Conservation (phyloP, 345 rosid genomes). For the Limnanthes douglasii region DNA sequence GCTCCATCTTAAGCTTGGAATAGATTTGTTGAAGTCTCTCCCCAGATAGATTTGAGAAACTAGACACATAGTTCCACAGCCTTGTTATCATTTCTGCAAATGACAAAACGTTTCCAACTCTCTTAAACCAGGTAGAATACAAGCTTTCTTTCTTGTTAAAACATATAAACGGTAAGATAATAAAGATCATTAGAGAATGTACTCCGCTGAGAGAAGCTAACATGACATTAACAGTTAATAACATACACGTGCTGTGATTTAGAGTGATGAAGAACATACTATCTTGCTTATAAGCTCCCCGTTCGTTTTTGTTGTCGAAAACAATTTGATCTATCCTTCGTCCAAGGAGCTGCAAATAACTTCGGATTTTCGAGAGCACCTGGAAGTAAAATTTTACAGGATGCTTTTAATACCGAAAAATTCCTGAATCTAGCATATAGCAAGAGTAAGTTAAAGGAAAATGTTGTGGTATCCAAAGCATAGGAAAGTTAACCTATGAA, state of each 20-base stretch:
- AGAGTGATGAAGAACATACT: constrained; percentile 32
- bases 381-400: constrained; percentile 18
- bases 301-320: constrained; percentile 48
- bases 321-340: constrained; percentile 74
- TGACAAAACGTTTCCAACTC: too few species aligned
- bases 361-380: constrained; percentile 93
- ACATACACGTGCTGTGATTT: too few species aligned
- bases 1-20: constrained; percentile 77
- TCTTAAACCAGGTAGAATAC: too few species aligned
- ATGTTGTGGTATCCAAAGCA: background rate
- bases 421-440: too few species aligned
- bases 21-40: constrained; percentile 81
- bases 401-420: too few species aligned
- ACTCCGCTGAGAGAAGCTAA: too few species aligned
- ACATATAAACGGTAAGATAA: too few species aligned
- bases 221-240: too few species aligned
- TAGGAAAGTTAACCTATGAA: constrained; percentile 3
- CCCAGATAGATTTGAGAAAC: constrained; percentile 86
- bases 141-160: too few species aligned
- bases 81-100: constrained; percentile 75
- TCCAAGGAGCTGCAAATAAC: constrained; percentile 85
- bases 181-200: too few species aligned
- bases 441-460: too few species aligned
- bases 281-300: constrained; percentile 61
- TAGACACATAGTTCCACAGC: constrained; percentile 93